A percentile compares a stretch with the other conserved stretches of the same genome.
Evolutionary conservation across 257 asterid species (phyloP).

Genomic region (Nicotiana undulata): DNA sequence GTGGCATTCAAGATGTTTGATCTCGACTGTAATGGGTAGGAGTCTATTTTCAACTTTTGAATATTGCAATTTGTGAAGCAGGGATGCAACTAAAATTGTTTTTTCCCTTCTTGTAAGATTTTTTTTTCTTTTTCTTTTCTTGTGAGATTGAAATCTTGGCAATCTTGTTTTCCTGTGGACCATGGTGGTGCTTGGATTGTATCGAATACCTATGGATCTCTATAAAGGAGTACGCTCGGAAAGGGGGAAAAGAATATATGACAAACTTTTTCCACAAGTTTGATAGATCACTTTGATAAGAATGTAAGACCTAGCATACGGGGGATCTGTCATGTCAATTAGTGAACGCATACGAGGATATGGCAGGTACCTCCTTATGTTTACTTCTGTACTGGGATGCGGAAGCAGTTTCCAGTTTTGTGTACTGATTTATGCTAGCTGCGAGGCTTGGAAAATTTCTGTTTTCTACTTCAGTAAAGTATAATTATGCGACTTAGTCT

Average conservation of each 20-base stretch:
- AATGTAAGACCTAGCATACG: background rate
- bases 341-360: background rate
- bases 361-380: background rate
- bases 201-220: background rate
- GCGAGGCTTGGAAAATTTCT: background rate
- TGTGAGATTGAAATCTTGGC: background rate
- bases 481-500: background rate
- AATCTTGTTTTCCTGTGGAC: background rate
- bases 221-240: background rate
- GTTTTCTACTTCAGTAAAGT: background rate
- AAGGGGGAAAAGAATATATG: background rate
- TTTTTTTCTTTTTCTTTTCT: too few species aligned
- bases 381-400: background rate
- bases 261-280: background rate
- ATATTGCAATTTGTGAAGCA: slow-evolving; percentile 12
- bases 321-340: slow-evolving; percentile 1
- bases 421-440: background rate
- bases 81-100: background rate
- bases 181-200: background rate
- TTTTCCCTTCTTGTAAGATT: background rate
- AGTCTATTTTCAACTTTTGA: slow-evolving; percentile 14
- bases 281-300: background rate
- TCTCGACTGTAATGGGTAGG: slow-evolving; percentile 71
- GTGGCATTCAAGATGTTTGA: slow-evolving; percentile 97
- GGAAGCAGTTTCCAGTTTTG: background rate